Percentiles rank a stretch among this genome's conserved stretches.
These are phyloP conservation scores for Phaeosphaeria sp. DNA, from an alignment of 2,329 filamentous ascomycete genomes.

Conservation along the genomic window DNA sequence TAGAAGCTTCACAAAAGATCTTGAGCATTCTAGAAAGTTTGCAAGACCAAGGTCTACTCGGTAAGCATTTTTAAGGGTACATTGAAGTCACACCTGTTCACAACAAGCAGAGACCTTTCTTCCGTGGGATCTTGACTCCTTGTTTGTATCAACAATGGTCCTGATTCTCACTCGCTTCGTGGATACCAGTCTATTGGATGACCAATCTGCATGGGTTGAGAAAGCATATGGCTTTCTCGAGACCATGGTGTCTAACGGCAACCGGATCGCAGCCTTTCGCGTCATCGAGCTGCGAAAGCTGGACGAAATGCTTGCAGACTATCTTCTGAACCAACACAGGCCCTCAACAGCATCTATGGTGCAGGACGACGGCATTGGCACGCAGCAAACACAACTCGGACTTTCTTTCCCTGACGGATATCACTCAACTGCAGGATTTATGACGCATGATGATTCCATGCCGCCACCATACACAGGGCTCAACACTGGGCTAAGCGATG, in stretches of 20 bases:
- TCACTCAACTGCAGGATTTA: conserved; percentile 10
- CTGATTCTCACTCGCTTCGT: conserved; percentile 47
- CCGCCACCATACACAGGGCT: conserved; percentile 22
- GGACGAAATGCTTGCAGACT: conserved; percentile 47
- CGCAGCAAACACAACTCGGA: conserved; percentile 3
- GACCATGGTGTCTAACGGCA: conserved; percentile 56
- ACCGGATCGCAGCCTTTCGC: conserved; percentile 54
- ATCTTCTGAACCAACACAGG: conserved; percentile 24
- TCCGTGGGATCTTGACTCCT: conserved; percentile 56
- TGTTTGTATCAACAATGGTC: conserved; percentile 54
- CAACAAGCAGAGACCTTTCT: conserved; percentile 54
- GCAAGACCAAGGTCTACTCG: conserved; percentile 55
- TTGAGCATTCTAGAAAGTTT: conserved; percentile 53
- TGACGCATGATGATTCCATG: conserved; percentile 15
- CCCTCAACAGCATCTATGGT: conserved; percentile 7
- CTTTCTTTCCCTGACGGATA: conserved; percentile 13
- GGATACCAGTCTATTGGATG: conserved; percentile 44
- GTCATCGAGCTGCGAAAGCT: conserved; percentile 56
- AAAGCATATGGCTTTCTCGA: conserved; percentile 55
- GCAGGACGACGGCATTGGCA: conserved; percentile 3
- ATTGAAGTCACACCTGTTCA: conserved; percentile 5
- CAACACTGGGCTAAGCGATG: conserved; percentile 13
- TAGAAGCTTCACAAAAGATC: conserved; percentile 54
- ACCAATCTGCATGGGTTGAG: conserved; percentile 47
- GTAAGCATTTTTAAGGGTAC: conserved; percentile 33